A percentile compares a stretch with the other conserved stretches of the same genome.
Evolutionary conservation across 129 eudicot genomes (phyloP).

Genomic region (Flaveria trinervia): DNA sequence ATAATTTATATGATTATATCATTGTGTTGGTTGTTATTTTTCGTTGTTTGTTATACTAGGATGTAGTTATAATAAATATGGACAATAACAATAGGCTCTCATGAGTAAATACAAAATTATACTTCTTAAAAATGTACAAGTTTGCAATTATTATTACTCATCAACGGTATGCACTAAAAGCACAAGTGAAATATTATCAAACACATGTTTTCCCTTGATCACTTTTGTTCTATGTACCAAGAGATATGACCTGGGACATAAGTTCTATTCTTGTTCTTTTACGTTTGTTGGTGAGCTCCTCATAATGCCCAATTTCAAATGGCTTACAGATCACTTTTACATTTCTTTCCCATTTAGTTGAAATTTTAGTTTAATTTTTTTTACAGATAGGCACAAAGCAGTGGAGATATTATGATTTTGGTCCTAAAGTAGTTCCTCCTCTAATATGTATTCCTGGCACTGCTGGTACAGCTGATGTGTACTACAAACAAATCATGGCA

Average conservation of each 20-base stretch:
- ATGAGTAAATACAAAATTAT: neutral
- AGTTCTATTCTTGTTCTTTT: neutral
- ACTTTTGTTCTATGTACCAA: neutral
- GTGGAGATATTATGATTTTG: conserved; percentile 97
- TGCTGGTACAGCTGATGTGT: conserved; percentile 96
- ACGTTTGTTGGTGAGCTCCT: conserved; percentile 8
- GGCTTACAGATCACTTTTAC: neutral
- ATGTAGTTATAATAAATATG: conserved; percentile 9
- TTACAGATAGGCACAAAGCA: conserved; percentile 82
- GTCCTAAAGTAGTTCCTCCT: conserved; percentile 95
- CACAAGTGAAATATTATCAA: conserved; percentile 7
- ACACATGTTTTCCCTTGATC: neutral
- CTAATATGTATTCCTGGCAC: conserved; percentile 88
- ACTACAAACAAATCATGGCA: conserved; percentile 96
- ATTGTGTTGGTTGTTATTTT: neutral
- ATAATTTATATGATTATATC: neutral
- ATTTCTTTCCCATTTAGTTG: neutral
- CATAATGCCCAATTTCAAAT: neutral
- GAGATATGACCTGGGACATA: neutral
- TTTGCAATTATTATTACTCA: neutral
- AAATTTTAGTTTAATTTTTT: neutral
- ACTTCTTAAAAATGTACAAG: neutral
- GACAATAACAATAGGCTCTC: neutral
- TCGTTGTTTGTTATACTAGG: neutral
- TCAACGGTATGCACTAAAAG: conserved; percentile 1